Conservation (phyloP, 78 protist species). For the Bigelowiella natans region DNA sequence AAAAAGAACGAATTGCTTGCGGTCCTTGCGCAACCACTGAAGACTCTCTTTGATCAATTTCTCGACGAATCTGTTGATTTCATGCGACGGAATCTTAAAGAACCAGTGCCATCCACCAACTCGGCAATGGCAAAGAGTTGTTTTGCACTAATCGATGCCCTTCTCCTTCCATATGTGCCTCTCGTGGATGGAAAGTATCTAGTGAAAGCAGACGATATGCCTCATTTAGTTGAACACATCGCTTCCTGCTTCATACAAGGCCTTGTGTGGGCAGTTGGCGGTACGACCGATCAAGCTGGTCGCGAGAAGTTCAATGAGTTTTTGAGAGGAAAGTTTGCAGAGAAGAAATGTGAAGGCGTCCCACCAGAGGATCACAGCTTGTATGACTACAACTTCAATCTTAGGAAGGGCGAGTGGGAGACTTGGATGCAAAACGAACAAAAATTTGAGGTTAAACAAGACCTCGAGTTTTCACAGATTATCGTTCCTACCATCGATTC, state of each 20-base stretch:
- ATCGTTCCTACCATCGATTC: slow-evolving; percentile 77
- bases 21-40: neutral
- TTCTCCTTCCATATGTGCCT: slow-evolving; percentile 11
- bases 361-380: slow-evolving; percentile 10
- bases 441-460: neutral
- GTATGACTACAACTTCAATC: slow-evolving; percentile 26
- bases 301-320: slow-evolving; percentile 16
- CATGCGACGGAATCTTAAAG: neutral
- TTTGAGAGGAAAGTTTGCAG: slow-evolving; percentile 2
- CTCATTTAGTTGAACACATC: neutral
- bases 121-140: slow-evolving; percentile 11
- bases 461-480: slow-evolving; percentile 27
- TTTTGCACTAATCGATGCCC: slow-evolving; percentile 38
- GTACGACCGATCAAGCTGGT: slow-evolving; percentile 11
- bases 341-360: neutral
- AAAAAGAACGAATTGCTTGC: neutral
- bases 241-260: slow-evolving; percentile 30
- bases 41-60: slow-evolving; percentile 8
- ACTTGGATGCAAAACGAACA: neutral
- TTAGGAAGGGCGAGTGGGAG: slow-evolving; percentile 7
- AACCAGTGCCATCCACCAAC: slow-evolving; percentile 40
- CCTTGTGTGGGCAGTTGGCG: slow-evolving; percentile 61
- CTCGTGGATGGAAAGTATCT: neutral
- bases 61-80: neutral
- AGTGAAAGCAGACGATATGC: neutral